Conservation (phyloP, 805 yeast species). For the Candida michaelii region DNA sequence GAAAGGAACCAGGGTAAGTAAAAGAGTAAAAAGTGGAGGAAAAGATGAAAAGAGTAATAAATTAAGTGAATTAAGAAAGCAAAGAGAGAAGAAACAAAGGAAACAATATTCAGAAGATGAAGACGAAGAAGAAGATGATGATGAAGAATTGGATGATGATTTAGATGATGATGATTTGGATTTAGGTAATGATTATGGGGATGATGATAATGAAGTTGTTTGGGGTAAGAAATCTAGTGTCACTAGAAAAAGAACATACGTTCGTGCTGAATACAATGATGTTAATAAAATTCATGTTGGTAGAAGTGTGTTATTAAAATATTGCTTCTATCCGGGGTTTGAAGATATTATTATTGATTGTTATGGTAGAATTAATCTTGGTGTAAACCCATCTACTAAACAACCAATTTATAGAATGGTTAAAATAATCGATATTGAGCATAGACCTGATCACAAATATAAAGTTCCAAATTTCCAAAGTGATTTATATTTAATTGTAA, state of each 20-base stretch:
- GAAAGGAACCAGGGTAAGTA: slow-evolving; percentile 45
- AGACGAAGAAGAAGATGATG: slow-evolving; percentile 39
- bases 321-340: slow-evolving; percentile 81
- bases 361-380: slow-evolving; percentile 81
- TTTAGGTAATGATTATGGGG: slow-evolving; percentile 23
- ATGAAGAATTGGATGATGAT: slow-evolving; percentile 45
- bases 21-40: slow-evolving; percentile 32
- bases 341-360: slow-evolving; percentile 68
- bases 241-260: slow-evolving; percentile 21
- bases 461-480: slow-evolving; percentile 42
- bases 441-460: slow-evolving; percentile 42
- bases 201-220: slow-evolving; percentile 33
- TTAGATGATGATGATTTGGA: slow-evolving; percentile 28
- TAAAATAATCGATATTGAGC: slow-evolving; percentile 64
- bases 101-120: slow-evolving; percentile 40
- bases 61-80: slow-evolving; percentile 71
- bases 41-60: slow-evolving; percentile 48
- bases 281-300: slow-evolving; percentile 76
- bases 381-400: slow-evolving; percentile 61
- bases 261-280: slow-evolving; percentile 55
- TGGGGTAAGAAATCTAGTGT: slow-evolving; percentile 27
- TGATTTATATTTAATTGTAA: slow-evolving; percentile 61
- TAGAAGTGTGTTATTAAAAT: slow-evolving; percentile 70
- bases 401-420: slow-evolving; percentile 79
- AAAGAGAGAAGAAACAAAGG: slow-evolving; percentile 63